Evolutionary conservation across 257 asterid genomes (phyloP), one percentile per base, ranked within the genome.

Genomic region (Penstemon newberryi): DNA sequence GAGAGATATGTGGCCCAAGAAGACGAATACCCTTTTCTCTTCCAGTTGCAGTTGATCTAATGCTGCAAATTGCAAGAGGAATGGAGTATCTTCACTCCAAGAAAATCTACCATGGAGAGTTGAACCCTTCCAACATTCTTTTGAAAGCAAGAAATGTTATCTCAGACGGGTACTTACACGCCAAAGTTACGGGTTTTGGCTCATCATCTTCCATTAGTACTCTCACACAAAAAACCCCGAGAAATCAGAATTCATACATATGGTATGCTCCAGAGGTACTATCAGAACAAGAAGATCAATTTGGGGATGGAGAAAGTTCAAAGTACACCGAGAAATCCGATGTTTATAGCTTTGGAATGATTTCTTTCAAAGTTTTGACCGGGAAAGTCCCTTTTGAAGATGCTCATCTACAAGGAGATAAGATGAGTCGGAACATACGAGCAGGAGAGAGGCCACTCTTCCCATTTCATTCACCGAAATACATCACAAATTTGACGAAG

Each of bases 341-440:
- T 52, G 90, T 90, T 15, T 92, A 92, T 44, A 92, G 96, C 73
- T 92, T 86, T 33, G 98, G 94, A 25, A 92, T 92, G 97, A 79
- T 92, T 9, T 92, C 94, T 51, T 92, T 92, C 12, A 90, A 92
- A 80, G 73, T 92, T 40, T 53, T 92, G 69, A 86, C 96, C 0
- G 98, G 98, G 42, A 92, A 92, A 75, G 94, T 92, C 66, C 97
- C 98, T 0, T 92, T 90, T 6, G 97, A 92, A 39, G 97, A 92
- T 38, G 65, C 87, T 4, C 98, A 90, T 75, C 81, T 90, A 1
- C 97, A 88, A 71, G 97, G 98, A 37, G 96, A 92, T 5, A 90
- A 88, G 73, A 85, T 88, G 98, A 79, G 96, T 49, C 74, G 94
- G 9, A 92, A 92, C 69, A 82, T 92, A 25, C 79, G 89, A 63